phyloP scores from a whole-genome alignment of 768 basidiomycete species.

The Suillus plorans region DNA sequence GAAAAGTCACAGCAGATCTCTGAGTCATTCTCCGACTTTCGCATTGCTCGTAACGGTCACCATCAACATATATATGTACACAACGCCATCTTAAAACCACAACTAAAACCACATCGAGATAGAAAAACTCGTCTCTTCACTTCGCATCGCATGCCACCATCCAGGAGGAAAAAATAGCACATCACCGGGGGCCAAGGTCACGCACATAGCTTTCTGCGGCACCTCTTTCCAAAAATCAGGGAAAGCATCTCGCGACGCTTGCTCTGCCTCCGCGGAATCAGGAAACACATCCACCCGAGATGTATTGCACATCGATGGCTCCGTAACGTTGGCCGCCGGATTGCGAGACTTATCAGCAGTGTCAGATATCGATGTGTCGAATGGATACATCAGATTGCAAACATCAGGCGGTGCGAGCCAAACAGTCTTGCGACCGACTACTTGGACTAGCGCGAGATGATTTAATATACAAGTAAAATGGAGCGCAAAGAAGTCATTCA shows the following conservation, averaged over 20 bases:
- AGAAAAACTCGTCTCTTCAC: conserved; percentile 80
- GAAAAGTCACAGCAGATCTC: neutral
- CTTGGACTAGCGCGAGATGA: conserved; percentile 58
- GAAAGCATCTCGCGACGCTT: conserved; percentile 29
- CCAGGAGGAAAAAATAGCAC: conserved; percentile 86
- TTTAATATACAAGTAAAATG: conserved; percentile 7
- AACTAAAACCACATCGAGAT: conserved; percentile 89
- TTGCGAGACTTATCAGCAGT: conserved; percentile 28
- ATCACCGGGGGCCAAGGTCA: conserved; percentile 78
- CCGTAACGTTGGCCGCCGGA: conserved; percentile 38
- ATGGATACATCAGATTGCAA: conserved; percentile 61
- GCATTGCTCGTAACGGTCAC: neutral
- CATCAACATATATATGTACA: neutral
- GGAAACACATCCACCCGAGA: conserved; percentile 79
- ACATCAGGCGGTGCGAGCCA: conserved; percentile 83
- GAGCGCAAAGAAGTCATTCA: conserved; percentile 32
- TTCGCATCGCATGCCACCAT: conserved; percentile 94
- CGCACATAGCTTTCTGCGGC: conserved; percentile 56
- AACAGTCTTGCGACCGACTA: conserved; percentile 85
- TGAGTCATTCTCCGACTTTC: neutral
- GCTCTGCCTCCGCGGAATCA: conserved; percentile 19
- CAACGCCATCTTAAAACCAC: conserved; percentile 11
- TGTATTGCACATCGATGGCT: conserved; percentile 73
- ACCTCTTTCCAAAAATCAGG: conserved; percentile 59
- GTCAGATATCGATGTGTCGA: conserved; percentile 22